Base-by-base conservation (phyloP, 202 grass and related monocot species). In the Panicum hallii region DNA sequence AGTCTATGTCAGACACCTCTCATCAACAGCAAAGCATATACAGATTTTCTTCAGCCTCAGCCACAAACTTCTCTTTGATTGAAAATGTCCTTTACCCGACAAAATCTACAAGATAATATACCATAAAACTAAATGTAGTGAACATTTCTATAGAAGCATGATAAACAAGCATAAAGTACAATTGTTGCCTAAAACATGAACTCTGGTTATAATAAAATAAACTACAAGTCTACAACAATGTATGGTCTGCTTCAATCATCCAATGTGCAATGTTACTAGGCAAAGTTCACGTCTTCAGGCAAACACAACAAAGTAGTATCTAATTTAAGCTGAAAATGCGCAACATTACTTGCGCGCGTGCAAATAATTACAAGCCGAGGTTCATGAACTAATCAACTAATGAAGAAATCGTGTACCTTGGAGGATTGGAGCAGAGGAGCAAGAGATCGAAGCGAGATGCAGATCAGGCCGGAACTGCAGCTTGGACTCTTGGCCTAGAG, bases 1-100 rank as follows among this genome's bases (percentile, higher is more conserved):
- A 20, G 14, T 83, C 67, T 47, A 71, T 56, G 58, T 68, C 80
- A 84, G 70, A 80, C 69, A 83, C 50, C 80, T 82, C 79, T 70
- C 60, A 83, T 53, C 74, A 83, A 26, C 9, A 63, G 66, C 16
- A 79, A 80, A 66, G 84, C 62, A 56, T 70, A 84, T 70, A 75
- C 58, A 87, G 42, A 86, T 67, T 47, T 76, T 72, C 30, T 67
- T 75, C 57, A 60, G 74, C 49, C 72, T 76, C 34, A 22, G 43
- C 22, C 5, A 81, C 40, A 17, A 65, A 74, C 46, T 72, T 67
- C 34, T 42, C 36, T 68, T 58, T 72, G 66, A 60, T 58, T 34
- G 16, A 22, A 67, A 66, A 14, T 17, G 43, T 23, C 28, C 64
- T 82, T 64, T 4, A 46, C 4, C 43, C 7, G 17, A 6, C 5